Evolutionary conservation across 768 basidiomycete genomes (phyloP).

Genomic region (Termitomyces sp.): DNA sequence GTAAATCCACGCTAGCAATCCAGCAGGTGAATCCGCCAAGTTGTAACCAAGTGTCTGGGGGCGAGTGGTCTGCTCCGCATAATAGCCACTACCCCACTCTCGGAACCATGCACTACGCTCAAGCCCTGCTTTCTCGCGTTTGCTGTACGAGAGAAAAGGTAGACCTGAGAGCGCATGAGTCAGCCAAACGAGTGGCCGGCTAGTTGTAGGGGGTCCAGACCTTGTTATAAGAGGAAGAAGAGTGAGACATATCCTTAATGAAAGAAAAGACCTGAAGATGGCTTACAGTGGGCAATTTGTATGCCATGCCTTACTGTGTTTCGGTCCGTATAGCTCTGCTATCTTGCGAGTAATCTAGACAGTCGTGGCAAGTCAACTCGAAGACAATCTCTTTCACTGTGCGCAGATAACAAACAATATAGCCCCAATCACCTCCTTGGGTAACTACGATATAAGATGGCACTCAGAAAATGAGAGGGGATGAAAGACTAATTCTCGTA

Average conservation of each 20-base stretch:
- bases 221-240: slow-evolving; percentile 10
- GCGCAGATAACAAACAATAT: slow-evolving; percentile 24
- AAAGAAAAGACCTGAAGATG: too few relatives aligned
- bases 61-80: too few relatives aligned
- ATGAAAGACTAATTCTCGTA: not conserved
- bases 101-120: slow-evolving; percentile 21
- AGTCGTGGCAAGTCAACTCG: not conserved
- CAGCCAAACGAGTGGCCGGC: slow-evolving; percentile 25
- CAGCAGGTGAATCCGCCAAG: slow-evolving; percentile 57
- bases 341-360: slow-evolving; percentile 31
- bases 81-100: slow-evolving; percentile 36
- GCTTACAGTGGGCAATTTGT: slow-evolving; percentile 40
- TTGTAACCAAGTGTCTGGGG: slow-evolving; percentile 41
- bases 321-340: not conserved
- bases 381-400: not conserved
- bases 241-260: too few relatives aligned
- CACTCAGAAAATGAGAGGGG: not conserved
- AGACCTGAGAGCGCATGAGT: slow-evolving; percentile 24
- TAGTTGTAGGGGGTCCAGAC: slow-evolving; percentile 21
- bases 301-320: slow-evolving; percentile 23
- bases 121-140: too few relatives aligned
- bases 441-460: slow-evolving; percentile 30
- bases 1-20: slow-evolving; percentile 48
- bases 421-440: slow-evolving; percentile 52
- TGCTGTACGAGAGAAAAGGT: not conserved